Conservation (phyloP, 2,329 filamentous ascomycete genomes). For the Cercospora berteroae region DNA sequence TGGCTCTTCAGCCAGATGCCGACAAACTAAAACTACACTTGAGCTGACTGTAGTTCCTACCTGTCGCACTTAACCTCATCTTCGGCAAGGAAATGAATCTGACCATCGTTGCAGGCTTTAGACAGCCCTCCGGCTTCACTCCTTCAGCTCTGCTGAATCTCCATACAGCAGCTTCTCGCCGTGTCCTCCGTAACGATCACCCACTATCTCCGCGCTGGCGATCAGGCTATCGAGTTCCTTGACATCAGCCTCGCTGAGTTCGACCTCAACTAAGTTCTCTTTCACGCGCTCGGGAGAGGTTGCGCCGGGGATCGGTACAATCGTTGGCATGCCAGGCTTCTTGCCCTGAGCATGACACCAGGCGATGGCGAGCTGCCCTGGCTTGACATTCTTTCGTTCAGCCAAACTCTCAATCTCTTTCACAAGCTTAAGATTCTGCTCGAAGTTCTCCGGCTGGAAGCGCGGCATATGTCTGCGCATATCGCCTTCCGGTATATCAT, state of each 20-base stretch:
- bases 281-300: slow-evolving; percentile 40
- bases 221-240: slow-evolving; percentile 54
- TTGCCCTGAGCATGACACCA: slow-evolving; percentile 49
- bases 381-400: slow-evolving; percentile 52
- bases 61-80: background rate
- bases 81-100: background rate
- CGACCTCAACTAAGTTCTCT: slow-evolving; percentile 43
- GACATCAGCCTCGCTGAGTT: slow-evolving; percentile 49
- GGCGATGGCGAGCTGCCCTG: slow-evolving; percentile 50
- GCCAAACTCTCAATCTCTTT: slow-evolving; percentile 58
- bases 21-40: slow-evolving; percentile 51
- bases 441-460: slow-evolving; percentile 63
- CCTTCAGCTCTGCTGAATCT: slow-evolving; percentile 27
- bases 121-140: slow-evolving; percentile 7
- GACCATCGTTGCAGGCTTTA: background rate
- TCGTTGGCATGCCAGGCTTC: slow-evolving; percentile 45
- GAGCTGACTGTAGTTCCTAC: slow-evolving; percentile 39
- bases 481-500: slow-evolving; percentile 58
- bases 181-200: slow-evolving; percentile 41
- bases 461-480: slow-evolving; percentile 51
- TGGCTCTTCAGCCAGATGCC: slow-evolving; percentile 40
- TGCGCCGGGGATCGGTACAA: slow-evolving; percentile 48
- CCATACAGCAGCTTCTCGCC: slow-evolving; percentile 31
- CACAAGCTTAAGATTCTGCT: slow-evolving; percentile 63
- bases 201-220: slow-evolving; percentile 46